Percentiles rank a stretch among this genome's conserved stretches.
Conservation (phyloP, 2,329 filamentous ascomycete species). For the Microdochium bolleyi region DNA sequence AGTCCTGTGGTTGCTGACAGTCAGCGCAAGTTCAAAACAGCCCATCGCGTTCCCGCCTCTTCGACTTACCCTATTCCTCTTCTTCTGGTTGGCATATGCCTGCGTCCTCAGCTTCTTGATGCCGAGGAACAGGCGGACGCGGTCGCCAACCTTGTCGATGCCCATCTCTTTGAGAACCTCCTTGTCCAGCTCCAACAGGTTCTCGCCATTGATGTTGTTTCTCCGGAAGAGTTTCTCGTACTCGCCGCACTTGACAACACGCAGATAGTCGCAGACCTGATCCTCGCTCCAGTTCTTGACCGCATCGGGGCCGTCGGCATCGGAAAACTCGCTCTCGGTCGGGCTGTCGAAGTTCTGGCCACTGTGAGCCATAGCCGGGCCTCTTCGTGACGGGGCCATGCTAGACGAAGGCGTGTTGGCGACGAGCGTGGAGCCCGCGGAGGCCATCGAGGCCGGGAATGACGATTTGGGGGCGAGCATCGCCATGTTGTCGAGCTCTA, state of each 20-base stretch:
- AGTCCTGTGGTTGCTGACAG: conserved; percentile 50
- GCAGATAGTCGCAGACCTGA: conserved; percentile 82
- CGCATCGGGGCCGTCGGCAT: conserved; percentile 66
- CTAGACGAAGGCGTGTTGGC: conserved; percentile 38
- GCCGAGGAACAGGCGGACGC: conserved; percentile 80
- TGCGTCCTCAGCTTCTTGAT: conserved; percentile 78
- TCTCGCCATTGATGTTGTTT: conserved; percentile 97
- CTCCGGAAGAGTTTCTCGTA: conserved; percentile 85
- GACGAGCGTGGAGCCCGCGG: conserved; percentile 33
- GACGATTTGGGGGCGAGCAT: conserved; percentile 72
- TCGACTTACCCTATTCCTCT: conserved; percentile 72
- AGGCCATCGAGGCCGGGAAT: conserved; percentile 50
- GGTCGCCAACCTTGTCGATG: conserved; percentile 94
- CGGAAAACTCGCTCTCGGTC: conserved; percentile 88
- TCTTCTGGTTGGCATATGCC: conserved; percentile 69
- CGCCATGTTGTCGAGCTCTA: conserved; percentile 45
- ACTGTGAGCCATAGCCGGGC: conserved; percentile 36
- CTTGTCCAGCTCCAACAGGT: conserved; percentile 94
- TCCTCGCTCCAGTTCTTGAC: conserved; percentile 88
- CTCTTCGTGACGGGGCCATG: conserved; percentile 43
- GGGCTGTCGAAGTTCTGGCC: conserved; percentile 66
- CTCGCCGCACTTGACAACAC: conserved; percentile 85
- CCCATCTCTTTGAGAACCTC: conserved; percentile 95
- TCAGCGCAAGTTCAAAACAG: conserved; percentile 10
- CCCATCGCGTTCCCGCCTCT: neutral